Conservation (phyloP, 768 basidiomycete species). For the Paxillus involutus region DNA sequence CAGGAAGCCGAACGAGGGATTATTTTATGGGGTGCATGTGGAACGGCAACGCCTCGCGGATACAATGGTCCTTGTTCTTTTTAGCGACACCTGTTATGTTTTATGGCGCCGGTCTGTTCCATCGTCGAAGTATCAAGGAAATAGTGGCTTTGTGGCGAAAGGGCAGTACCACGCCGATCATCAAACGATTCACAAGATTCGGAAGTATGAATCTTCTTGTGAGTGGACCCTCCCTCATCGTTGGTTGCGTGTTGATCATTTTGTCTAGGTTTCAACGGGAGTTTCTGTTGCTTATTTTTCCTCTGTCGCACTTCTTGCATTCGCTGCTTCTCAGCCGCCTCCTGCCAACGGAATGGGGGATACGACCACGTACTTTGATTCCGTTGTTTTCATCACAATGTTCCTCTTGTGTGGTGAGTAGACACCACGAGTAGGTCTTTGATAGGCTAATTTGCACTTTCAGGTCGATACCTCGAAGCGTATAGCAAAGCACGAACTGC, state of each 20-base stretch:
- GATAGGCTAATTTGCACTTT: neutral
- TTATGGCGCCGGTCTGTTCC: slow-evolving; percentile 60
- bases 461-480: slow-evolving; percentile 65
- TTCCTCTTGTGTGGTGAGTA: slow-evolving; percentile 68
- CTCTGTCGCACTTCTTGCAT: slow-evolving; percentile 64
- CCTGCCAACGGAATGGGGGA: slow-evolving; percentile 42
- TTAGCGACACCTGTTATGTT: slow-evolving; percentile 71
- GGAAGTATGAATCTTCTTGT: slow-evolving; percentile 89
- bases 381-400: slow-evolving; percentile 77
- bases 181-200: slow-evolving; percentile 63
- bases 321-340: slow-evolving; percentile 48
- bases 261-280: slow-evolving; percentile 50
- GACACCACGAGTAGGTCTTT: neutral
- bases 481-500: slow-evolving; percentile 70
- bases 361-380: slow-evolving; percentile 77
- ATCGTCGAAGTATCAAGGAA: slow-evolving; percentile 55
- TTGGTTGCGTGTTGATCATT: slow-evolving; percentile 2
- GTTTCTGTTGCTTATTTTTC: slow-evolving; percentile 80
- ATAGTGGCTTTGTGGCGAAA: slow-evolving; percentile 56
- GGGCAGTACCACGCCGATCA: slow-evolving; percentile 51
- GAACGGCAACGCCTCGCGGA: slow-evolving; percentile 60
- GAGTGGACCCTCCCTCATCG: neutral
- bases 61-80: slow-evolving; percentile 65
- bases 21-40: slow-evolving; percentile 62
- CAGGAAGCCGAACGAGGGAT: slow-evolving; percentile 40